These are phyloP conservation scores for Colletotrichum cuscutae DNA, from an alignment of 2,329 filamentous ascomycete species.

Conservation along the genomic window DNA sequence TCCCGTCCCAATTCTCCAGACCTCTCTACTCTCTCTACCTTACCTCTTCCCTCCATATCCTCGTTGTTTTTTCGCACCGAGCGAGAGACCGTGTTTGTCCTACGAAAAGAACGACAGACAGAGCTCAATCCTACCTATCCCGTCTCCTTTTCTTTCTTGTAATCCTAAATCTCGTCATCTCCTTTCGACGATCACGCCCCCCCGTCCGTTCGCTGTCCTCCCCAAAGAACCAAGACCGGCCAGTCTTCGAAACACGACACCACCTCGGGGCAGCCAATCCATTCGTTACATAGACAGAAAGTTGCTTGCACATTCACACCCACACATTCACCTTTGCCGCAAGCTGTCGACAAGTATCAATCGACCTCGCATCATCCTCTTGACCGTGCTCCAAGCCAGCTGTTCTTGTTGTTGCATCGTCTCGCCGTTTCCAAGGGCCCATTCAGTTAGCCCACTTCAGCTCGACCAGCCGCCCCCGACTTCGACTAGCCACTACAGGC, in stretches of 20 bases:
- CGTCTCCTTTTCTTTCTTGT: constrained; percentile 29
- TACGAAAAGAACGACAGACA: constrained; percentile 33
- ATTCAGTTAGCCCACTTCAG: constrained; percentile 30
- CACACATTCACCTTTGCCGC: neutral
- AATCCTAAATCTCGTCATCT: constrained; percentile 34
- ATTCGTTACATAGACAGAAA: constrained; percentile 33
- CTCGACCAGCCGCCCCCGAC: constrained; percentile 26
- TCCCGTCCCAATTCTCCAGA: constrained; percentile 17
- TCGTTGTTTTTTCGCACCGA: constrained; percentile 28
- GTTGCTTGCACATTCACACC: constrained; percentile 21
- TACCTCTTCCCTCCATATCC: constrained; percentile 11
- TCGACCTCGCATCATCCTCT: neutral
- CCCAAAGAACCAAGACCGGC: constrained; percentile 8
- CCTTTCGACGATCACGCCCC: constrained; percentile 32
- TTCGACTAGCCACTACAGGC: constrained; percentile 31
- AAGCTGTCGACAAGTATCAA: constrained; percentile 5
- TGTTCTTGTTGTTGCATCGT: constrained; percentile 8
- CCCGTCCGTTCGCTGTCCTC: constrained; percentile 23
- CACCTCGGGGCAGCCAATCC: constrained; percentile 27
- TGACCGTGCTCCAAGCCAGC: constrained; percentile 7
- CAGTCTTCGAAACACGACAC: constrained; percentile 32
- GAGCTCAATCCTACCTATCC: constrained; percentile 16
- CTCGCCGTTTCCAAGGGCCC: constrained; percentile 7
- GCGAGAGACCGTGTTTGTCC: constrained; percentile 29
- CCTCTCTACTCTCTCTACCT: constrained; percentile 16